Percentiles rank a stretch among this genome's conserved stretches.
Evolutionary conservation across 345 rosid species (phyloP).

Genomic region (Passiflora organensis): DNA sequence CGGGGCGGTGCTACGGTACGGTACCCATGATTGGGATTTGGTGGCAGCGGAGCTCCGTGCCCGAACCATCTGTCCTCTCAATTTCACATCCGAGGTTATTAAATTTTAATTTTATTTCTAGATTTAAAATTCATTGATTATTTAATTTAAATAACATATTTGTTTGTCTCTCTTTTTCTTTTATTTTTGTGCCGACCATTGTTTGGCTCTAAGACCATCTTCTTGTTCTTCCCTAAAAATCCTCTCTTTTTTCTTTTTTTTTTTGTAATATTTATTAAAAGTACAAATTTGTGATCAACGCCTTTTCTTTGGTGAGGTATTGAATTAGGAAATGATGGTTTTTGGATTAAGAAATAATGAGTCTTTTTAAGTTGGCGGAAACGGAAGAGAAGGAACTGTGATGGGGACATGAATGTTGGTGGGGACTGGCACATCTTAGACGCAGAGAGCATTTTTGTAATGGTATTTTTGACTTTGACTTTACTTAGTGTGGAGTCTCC

Average conservation of each 20-base stretch:
- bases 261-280: not conserved
- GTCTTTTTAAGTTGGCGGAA: not conserved
- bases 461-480: slow-evolving; percentile 17
- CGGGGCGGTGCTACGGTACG: slow-evolving; percentile 88
- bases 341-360: not conserved
- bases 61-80: slow-evolving; percentile 45
- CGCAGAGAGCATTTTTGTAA: no score
- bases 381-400: not conserved
- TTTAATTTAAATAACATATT: no score
- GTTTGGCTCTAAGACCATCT: no score
- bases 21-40: slow-evolving; percentile 65
- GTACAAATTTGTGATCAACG: not conserved
- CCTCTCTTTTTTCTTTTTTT: not conserved
- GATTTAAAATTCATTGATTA: not conserved
- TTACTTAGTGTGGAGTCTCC: slow-evolving; percentile 2
- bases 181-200: no score
- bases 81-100: slow-evolving; percentile 68
- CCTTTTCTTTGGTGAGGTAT: not conserved
- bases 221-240: no score
- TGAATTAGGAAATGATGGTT: no score
- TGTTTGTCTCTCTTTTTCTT: not conserved
- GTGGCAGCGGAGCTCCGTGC: slow-evolving; percentile 74
- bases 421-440: slow-evolving; percentile 1
- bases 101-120: not conserved
- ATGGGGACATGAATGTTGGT: slow-evolving; percentile 9